phyloP scores from a whole-genome alignment of 2,329 filamentous ascomycete species.

The Colletotrichum incanum region DNA sequence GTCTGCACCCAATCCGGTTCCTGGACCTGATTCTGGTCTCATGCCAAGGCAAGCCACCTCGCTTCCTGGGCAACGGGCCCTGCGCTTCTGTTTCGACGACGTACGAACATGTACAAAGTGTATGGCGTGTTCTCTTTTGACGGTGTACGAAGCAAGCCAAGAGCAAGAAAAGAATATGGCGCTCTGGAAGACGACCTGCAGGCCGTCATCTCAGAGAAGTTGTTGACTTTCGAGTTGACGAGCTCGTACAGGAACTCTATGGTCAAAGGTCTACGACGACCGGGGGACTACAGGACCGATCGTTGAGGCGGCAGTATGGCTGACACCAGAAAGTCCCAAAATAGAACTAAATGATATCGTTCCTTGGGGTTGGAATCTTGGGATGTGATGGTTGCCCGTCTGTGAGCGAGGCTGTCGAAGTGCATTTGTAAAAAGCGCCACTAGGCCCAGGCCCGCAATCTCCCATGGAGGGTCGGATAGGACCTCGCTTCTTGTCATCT shows the following conservation, averaged over 20 bases:
- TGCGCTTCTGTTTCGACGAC: constrained; percentile 8
- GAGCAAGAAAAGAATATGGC: not conserved
- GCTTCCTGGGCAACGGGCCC: not conserved
- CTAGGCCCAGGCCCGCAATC: not conserved
- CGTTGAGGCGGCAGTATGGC: not conserved
- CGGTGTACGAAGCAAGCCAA: constrained; percentile 3
- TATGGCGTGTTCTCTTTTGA: constrained; percentile 1
- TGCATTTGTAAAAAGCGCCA: not conserved
- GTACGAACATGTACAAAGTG: not conserved
- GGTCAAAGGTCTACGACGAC: not conserved
- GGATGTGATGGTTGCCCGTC: not conserved
- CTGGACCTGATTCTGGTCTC: not conserved
- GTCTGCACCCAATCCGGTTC: not conserved
- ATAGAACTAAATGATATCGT: not conserved
- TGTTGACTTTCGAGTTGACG: not conserved
- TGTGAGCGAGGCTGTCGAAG: not conserved
- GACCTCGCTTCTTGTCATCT: not conserved
- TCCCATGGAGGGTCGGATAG: constrained; percentile 22
- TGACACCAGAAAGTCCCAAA: not conserved
- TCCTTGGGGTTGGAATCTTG: not conserved
- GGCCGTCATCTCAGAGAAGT: not conserved
- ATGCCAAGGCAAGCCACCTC: constrained; percentile 8
- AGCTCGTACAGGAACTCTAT: not conserved
- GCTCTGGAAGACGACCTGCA: not conserved
- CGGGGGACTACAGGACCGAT: too few relatives aligned